A percentile compares a stretch with the other conserved stretches of the same genome.
phyloP scores from a whole-genome alignment of 345 rosid species.

The Mallotus nudiflorus region DNA sequence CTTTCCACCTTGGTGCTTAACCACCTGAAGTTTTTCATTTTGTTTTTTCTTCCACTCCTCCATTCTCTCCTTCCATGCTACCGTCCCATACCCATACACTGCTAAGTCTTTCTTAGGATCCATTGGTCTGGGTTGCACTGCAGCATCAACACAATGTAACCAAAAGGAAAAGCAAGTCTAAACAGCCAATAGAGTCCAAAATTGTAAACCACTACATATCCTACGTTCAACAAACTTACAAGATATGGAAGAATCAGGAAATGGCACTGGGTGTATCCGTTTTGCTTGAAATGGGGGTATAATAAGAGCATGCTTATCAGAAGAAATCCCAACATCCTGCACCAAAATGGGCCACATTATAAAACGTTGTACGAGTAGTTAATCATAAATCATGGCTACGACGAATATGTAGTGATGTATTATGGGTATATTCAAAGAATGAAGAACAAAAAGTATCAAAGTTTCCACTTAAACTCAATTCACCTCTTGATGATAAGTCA shows the following conservation, averaged over 20 bases:
- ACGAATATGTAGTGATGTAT: background rate
- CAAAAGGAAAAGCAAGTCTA: background rate
- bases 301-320: constrained; percentile 79
- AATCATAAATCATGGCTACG: background rate
- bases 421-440: background rate
- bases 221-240: constrained; percentile 43
- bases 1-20: constrained; percentile 54
- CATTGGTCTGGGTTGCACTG: constrained; percentile 85
- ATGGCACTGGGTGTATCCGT: constrained; percentile 52
- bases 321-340: constrained; percentile 68
- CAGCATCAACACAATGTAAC: constrained; percentile 21
- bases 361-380: background rate
- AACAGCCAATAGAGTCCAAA: constrained; percentile 7
- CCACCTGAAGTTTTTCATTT: constrained; percentile 61
- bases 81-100: constrained; percentile 85
- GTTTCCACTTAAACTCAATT: constrained; percentile 5
- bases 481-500: constrained; percentile 77
- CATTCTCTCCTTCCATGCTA: constrained; percentile 93
- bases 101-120: constrained; percentile 84
- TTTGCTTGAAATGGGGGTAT: constrained; percentile 62
- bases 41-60: constrained; percentile 86
- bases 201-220: background rate
- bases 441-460: background rate
- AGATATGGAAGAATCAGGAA: constrained; percentile 51
- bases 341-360: background rate